These are phyloP conservation scores for Russula sp. DNA, from an alignment of 768 basidiomycete genomes.

Conservation along the genomic window DNA sequence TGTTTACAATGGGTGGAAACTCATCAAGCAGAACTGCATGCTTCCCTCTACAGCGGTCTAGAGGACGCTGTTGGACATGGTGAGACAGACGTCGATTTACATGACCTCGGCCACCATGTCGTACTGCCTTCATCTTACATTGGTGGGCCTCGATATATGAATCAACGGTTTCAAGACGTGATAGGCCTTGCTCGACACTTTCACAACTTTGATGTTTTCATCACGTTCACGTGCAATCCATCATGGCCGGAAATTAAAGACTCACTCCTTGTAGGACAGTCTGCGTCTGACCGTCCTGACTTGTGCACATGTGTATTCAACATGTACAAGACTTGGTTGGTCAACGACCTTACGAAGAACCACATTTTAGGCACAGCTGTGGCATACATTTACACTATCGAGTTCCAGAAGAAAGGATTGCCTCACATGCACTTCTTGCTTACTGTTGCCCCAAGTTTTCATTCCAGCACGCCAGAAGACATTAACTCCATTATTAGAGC, in stretches of 20 bases:
- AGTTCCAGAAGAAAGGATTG: constrained; percentile 51
- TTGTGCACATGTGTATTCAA: constrained; percentile 47
- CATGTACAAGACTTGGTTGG: constrained; percentile 35
- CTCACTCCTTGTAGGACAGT: constrained; percentile 33
- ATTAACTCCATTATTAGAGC: no score
- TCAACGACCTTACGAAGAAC: no score
- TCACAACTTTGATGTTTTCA: constrained; percentile 44
- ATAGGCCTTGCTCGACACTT: constrained; percentile 44
- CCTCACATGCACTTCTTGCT: constrained; percentile 52
- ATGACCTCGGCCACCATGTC: constrained; percentile 37
- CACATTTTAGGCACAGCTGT: constrained; percentile 40
- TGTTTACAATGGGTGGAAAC: no score
- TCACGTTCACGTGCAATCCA: not conserved
- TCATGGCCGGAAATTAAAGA: not conserved
- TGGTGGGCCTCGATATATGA: constrained; percentile 45
- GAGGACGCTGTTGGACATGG: not conserved
- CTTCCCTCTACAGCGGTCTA: not conserved
- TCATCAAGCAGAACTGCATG: no score
- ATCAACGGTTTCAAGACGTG: constrained; percentile 45
- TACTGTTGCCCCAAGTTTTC: no score
- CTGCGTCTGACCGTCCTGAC: constrained; percentile 47
- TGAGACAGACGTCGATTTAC: constrained; percentile 36
- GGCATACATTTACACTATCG: constrained; percentile 30
- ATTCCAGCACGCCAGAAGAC: no score
- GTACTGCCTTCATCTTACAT: constrained; percentile 45